phyloP scores from a whole-genome alignment of 805 yeast species.

The Ogataea philodendri region DNA sequence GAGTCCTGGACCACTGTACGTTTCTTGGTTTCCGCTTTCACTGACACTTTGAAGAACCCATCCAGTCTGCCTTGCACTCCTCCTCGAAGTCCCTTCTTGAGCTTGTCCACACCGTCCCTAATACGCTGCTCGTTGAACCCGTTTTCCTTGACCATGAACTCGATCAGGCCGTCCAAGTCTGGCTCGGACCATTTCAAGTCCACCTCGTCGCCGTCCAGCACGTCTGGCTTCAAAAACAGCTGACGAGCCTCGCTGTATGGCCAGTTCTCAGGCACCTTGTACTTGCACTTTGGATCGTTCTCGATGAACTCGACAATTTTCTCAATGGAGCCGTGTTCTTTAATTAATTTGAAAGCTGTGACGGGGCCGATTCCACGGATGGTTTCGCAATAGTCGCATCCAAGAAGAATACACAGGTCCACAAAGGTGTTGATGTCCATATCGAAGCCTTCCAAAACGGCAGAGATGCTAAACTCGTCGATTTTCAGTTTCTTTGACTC shows the following conservation, averaged over 20 bases:
- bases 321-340: constrained; percentile 80
- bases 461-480: constrained; percentile 69
- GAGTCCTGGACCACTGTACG: constrained; percentile 34
- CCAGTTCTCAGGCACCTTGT: constrained; percentile 92
- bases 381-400: constrained; percentile 97
- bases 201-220: constrained; percentile 56
- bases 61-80: constrained; percentile 91
- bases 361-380: constrained; percentile 96
- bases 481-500: constrained; percentile 93
- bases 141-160: constrained; percentile 80
- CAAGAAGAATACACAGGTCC: constrained; percentile 88
- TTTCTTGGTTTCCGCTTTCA: constrained; percentile 47
- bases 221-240: constrained; percentile 81
- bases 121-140: constrained; percentile 94
- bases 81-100: constrained; percentile 76
- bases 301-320: constrained; percentile 66
- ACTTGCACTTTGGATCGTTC: constrained; percentile 58
- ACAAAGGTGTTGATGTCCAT: constrained; percentile 72
- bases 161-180: constrained; percentile 75
- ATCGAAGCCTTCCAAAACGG: constrained; percentile 75
- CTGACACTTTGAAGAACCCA: constrained; percentile 77
- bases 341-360: constrained; percentile 84
- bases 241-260: constrained; percentile 86
- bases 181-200: constrained; percentile 87
- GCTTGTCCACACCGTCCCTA: constrained; percentile 78